These are phyloP conservation scores for Holtermannia corniformis DNA, from an alignment of 768 basidiomycete genomes.

Conservation along the genomic window DNA sequence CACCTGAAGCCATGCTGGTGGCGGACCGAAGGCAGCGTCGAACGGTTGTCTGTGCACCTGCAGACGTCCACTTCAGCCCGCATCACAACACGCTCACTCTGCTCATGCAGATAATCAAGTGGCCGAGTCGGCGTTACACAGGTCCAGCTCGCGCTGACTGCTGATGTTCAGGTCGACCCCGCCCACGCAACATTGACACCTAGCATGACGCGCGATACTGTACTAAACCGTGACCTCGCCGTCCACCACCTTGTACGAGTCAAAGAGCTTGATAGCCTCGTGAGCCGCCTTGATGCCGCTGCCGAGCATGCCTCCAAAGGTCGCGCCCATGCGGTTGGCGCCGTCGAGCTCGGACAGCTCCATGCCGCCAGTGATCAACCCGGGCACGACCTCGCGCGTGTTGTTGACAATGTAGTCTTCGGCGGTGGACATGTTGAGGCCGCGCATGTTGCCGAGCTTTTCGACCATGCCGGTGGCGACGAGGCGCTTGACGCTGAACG, in stretches of 20 bases:
- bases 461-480: constrained; percentile 65
- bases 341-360: constrained; percentile 74
- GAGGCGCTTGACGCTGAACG: constrained; percentile 68
- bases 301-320: constrained; percentile 71
- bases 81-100: too few species aligned
- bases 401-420: constrained; percentile 33
- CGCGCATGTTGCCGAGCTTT: constrained; percentile 69
- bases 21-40: too few species aligned
- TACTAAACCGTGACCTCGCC: too few species aligned
- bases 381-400: constrained; percentile 66
- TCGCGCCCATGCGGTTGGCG: constrained; percentile 64
- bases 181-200: too few species aligned
- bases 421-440: constrained; percentile 60
- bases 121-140: too few species aligned
- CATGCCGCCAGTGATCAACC: constrained; percentile 56
- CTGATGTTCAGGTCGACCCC: too few species aligned
- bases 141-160: too few species aligned
- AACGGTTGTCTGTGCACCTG: too few species aligned
- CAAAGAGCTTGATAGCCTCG: constrained; percentile 52
- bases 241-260: constrained; percentile 48
- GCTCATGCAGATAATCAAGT: too few species aligned
- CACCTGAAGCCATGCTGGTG: too few species aligned
- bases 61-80: too few species aligned
- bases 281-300: constrained; percentile 65
- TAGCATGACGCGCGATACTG: too few species aligned